Conservation (phyloP, 192 early-diverging fungal species). For the Coemansia sp. region DNA sequence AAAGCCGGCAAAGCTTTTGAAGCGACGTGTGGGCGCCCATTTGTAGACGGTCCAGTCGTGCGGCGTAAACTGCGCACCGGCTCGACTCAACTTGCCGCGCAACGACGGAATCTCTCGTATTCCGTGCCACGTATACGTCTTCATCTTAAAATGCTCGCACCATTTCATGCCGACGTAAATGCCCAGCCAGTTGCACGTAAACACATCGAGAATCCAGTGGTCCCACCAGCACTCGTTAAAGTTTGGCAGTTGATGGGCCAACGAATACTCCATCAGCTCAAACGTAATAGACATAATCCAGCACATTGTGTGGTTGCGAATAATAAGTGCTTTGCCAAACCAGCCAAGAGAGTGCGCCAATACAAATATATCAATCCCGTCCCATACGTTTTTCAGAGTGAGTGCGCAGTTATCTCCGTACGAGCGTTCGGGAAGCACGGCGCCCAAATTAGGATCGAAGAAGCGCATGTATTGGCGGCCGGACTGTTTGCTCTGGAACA, state of each 20-base stretch:
- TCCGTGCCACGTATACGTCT: slow-evolving; percentile 95
- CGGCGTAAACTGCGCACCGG: slow-evolving; percentile 91
- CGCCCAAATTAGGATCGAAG: slow-evolving; percentile 77
- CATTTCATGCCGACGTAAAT: slow-evolving; percentile 95
- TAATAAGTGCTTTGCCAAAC: slow-evolving; percentile 89
- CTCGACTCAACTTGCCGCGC: slow-evolving; percentile 82
- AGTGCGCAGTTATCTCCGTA: slow-evolving; percentile 89
- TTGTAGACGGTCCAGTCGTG: slow-evolving; percentile 91
- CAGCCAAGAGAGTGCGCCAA: slow-evolving; percentile 90
- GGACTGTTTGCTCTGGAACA: slow-evolving; percentile 92
- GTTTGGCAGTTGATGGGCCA: slow-evolving; percentile 93
- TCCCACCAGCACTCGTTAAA: slow-evolving; percentile 99
- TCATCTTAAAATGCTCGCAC: slow-evolving; percentile 94
- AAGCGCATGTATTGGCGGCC: slow-evolving; percentile 76
- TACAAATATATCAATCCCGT: slow-evolving; percentile 91
- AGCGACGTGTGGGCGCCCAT: slow-evolving; percentile 85
- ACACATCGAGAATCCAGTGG: slow-evolving; percentile 94
- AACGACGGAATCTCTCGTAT: slow-evolving; percentile 79
- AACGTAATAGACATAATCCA: slow-evolving; percentile 95
- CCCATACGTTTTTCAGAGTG: slow-evolving; percentile 69
- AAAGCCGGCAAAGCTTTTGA: slow-evolving; percentile 83
- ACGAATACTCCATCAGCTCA: slow-evolving; percentile 93
- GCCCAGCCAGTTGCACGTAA: slow-evolving; percentile 91
- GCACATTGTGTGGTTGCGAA: slow-evolving; percentile 93
- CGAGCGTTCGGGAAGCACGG: slow-evolving; percentile 82